Evolutionary conservation across 2,329 filamentous ascomycete genomes (phyloP).

Genomic region (Lasiodiplodia gonubiensis): DNA sequence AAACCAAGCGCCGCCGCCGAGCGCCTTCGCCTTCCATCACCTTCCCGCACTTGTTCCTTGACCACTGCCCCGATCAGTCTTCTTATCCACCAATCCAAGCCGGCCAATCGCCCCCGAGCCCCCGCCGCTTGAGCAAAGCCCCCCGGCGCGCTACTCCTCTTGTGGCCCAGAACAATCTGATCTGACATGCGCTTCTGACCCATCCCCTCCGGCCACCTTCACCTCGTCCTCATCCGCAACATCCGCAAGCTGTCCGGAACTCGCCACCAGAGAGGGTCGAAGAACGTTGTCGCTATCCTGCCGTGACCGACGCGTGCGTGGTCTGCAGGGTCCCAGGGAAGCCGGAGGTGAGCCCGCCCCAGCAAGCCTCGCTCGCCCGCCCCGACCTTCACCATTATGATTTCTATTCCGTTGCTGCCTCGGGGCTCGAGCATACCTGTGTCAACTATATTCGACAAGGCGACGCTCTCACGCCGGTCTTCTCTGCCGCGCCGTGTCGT

Average conservation of each 20-base stretch:
- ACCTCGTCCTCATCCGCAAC: constrained; percentile 24
- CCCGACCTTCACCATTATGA: constrained; percentile 16
- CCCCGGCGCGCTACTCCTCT: constrained; percentile 26
- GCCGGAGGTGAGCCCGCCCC: constrained; percentile 24
- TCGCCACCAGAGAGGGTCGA: constrained; percentile 11
- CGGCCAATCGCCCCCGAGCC: constrained; percentile 5
- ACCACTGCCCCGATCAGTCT: constrained; percentile 11
- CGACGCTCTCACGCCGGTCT: neutral
- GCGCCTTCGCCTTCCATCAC: constrained; percentile 19
- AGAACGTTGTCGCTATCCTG: constrained; percentile 6
- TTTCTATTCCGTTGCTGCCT: constrained; percentile 11
- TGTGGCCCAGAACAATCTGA: constrained; percentile 29
- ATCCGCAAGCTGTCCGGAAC: constrained; percentile 17
- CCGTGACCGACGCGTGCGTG: constrained; percentile 6
- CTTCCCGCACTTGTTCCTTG: constrained; percentile 24
- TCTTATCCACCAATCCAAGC: constrained; percentile 26
- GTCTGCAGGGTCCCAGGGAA: constrained; percentile 20
- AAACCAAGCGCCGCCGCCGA: constrained; percentile 12
- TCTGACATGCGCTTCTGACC: constrained; percentile 28
- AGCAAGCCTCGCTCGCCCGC: constrained; percentile 16
- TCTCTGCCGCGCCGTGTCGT: neutral
- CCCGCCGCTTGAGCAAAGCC: constrained; percentile 15
- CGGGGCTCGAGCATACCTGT: neutral
- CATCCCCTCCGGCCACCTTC: constrained; percentile 24
- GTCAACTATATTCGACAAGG: neutral